Conservation (phyloP, 2,329 filamentous ascomycete species). For the Metarhizium album region DNA sequence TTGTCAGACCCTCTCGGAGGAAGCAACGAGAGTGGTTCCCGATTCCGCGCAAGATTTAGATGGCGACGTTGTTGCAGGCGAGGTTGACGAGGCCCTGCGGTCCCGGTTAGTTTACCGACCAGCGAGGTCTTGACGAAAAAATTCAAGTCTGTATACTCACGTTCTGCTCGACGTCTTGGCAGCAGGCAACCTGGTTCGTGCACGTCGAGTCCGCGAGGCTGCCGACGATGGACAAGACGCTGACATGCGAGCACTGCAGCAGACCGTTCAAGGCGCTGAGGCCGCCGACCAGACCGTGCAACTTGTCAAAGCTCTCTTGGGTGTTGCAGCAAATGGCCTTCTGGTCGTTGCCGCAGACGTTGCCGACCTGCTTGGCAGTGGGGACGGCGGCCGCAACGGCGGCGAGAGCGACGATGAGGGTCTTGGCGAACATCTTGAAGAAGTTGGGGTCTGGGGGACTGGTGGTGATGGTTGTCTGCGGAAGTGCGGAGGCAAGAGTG, state of each 20-base stretch:
- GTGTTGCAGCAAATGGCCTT: background rate
- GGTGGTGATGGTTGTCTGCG: background rate
- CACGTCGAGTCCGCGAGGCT: background rate
- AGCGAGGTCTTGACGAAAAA: too few species aligned
- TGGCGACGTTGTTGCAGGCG: background rate
- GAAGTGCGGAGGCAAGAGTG: background rate
- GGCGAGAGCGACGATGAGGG: background rate
- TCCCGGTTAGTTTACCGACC: background rate
- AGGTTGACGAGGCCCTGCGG: background rate
- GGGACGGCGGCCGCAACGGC: background rate
- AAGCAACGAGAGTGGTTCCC: background rate
- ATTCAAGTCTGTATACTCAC: background rate
- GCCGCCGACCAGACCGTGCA: background rate
- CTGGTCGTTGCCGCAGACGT: too few species aligned
- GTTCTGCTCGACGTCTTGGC: background rate
- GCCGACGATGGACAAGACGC: background rate
- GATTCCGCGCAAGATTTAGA: too few species aligned
- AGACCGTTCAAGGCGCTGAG: too few species aligned
- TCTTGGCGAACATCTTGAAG: conserved; percentile 1
- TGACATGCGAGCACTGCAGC: too few species aligned
- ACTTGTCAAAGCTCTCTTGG: background rate
- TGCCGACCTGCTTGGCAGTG: background rate
- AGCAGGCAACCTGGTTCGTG: background rate
- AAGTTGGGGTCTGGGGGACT: background rate
- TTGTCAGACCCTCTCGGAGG: background rate